These are phyloP conservation scores for Sequoia sempervirens DNA, from an alignment of 75 land plant genomes.

Conservation along the genomic window DNA sequence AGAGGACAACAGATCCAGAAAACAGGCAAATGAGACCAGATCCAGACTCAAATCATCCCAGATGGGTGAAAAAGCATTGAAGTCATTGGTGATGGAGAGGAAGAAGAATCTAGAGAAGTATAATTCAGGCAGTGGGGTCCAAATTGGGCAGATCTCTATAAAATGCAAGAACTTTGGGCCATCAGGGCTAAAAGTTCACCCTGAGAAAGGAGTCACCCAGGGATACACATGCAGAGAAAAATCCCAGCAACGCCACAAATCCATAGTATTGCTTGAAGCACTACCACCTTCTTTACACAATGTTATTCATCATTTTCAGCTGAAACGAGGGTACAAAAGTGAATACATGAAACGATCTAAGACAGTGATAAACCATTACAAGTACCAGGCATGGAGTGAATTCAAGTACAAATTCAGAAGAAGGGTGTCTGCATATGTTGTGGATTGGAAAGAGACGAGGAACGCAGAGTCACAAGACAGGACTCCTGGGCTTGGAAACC, in stretches of 20 bases:
- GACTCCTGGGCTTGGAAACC: constrained; percentile 66
- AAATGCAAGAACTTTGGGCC: constrained; percentile 76
- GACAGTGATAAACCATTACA: constrained; percentile 81
- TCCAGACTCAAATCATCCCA: neutral
- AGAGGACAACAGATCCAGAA: neutral
- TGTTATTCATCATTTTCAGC: constrained; percentile 65
- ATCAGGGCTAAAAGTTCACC: constrained; percentile 43
- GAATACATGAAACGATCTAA: constrained; percentile 1
- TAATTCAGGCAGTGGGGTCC: neutral
- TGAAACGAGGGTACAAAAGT: constrained; percentile 27
- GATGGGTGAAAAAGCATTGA: neutral
- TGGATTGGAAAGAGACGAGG: constrained; percentile 59
- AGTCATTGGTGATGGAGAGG: neutral
- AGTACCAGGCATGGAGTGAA: constrained; percentile 89
- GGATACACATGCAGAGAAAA: constrained; percentile 71
- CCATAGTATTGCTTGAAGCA: constrained; percentile 49
- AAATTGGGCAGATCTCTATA: constrained; percentile 44
- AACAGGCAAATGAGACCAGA: neutral
- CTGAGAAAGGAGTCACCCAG: constrained; percentile 67
- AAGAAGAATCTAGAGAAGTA: too few species aligned
- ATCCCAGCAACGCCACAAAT: constrained; percentile 65
- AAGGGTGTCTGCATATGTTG: constrained; percentile 77
- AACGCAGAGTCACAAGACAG: constrained; percentile 67
- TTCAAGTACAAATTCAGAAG: constrained; percentile 68
- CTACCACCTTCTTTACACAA: constrained; percentile 37